phyloP scores from a whole-genome alignment of 352 stramenopile genomes.

The Aphanomyces cochlioides region DNA sequence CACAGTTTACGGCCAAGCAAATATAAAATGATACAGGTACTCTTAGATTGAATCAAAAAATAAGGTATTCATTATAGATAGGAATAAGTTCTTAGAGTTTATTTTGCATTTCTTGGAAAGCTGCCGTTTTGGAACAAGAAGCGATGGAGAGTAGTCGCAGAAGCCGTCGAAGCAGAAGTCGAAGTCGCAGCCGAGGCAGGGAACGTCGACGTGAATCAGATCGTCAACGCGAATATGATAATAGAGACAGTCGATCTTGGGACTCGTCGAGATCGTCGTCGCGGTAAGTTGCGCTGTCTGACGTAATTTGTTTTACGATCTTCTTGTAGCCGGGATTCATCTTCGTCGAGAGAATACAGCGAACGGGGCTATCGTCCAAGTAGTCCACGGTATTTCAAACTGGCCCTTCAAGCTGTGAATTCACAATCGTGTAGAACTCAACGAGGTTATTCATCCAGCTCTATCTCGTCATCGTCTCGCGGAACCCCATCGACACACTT shows the following conservation, averaged over 20 bases:
- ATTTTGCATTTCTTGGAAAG: too few relatives aligned
- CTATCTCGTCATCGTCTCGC: neutral
- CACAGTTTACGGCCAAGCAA: too few relatives aligned
- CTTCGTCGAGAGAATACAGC: neutral
- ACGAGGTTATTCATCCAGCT: neutral
- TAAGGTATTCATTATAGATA: too few relatives aligned
- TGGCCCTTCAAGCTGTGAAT: neutral
- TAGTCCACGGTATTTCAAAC: neutral
- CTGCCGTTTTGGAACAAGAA: too few relatives aligned
- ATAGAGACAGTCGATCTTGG: neutral
- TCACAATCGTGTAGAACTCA: neutral
- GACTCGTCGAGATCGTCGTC: neutral
- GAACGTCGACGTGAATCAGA: neutral
- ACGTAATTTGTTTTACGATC: neutral
- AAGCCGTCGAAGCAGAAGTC: neutral
- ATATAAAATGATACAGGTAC: too few relatives aligned
- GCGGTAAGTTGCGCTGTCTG: slow-evolving; percentile 6
- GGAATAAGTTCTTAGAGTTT: too few relatives aligned
- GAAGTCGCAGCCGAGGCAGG: slow-evolving; percentile 4
- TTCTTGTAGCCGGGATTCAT: neutral
- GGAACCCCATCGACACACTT: neutral
- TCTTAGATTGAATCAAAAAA: too few relatives aligned
- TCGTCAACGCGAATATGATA: neutral
- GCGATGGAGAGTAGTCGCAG: too few relatives aligned
- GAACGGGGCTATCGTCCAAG: neutral